phyloP scores from a whole-genome alignment of 495 filamentous ascomycete genomes.

The Haplographium delicatum region DNA sequence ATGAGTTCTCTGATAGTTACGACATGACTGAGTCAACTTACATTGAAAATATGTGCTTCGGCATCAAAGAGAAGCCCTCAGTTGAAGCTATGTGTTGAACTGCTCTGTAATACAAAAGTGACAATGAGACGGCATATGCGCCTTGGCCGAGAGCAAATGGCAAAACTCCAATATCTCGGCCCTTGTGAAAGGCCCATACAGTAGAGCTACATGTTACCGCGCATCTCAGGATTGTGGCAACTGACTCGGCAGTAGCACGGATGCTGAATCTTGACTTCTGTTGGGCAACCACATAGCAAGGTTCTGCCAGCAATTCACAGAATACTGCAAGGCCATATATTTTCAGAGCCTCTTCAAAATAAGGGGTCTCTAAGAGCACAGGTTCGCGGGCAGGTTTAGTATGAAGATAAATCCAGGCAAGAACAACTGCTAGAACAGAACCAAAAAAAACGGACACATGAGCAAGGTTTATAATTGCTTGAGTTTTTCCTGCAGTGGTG shows the following conservation, averaged over 20 bases:
- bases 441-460: slow-evolving; percentile 73
- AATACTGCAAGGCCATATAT: slow-evolving; percentile 72
- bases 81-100: slow-evolving; percentile 36
- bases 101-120: slow-evolving; percentile 58
- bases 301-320: slow-evolving; percentile 77
- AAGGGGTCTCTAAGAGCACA: slow-evolving; percentile 45
- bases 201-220: slow-evolving; percentile 61
- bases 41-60: slow-evolving; percentile 23
- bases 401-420: slow-evolving; percentile 62
- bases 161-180: slow-evolving; percentile 60
- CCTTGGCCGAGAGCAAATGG: slow-evolving; percentile 88
- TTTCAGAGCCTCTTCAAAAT: slow-evolving; percentile 55
- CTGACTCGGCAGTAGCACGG: slow-evolving; percentile 72
- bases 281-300: slow-evolving; percentile 78
- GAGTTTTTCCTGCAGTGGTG: slow-evolving; percentile 33
- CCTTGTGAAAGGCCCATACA: slow-evolving; percentile 46
- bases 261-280: slow-evolving; percentile 73
- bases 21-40: slow-evolving; percentile 1
- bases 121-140: slow-evolving; percentile 63
- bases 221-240: slow-evolving; percentile 73
- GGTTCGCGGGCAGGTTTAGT: slow-evolving; percentile 34
- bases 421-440: slow-evolving; percentile 49
- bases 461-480: slow-evolving; percentile 82
- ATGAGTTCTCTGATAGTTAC: neutral
- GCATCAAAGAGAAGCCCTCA: slow-evolving; percentile 53